phyloP scores from a whole-genome alignment of 2,329 filamentous ascomycete species.

The Penicillium polonicum region DNA sequence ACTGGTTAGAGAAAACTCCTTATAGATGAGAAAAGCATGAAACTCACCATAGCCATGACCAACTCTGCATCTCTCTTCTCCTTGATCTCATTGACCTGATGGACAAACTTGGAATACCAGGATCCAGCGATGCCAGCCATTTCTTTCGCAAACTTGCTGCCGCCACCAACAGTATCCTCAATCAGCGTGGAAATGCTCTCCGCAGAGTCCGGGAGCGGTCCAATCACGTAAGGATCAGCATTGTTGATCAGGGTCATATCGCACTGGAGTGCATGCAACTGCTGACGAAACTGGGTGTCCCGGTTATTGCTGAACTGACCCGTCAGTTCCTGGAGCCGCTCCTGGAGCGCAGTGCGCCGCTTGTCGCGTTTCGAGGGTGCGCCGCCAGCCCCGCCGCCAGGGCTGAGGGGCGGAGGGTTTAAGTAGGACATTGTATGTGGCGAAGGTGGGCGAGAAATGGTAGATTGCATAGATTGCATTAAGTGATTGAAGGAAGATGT shows the following conservation, averaged over 20 bases:
- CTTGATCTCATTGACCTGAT: conserved; percentile 81
- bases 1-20: not conserved
- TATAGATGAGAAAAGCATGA: not conserved
- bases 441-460: not conserved
- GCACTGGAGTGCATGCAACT: conserved; percentile 86
- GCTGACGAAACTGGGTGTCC: conserved; percentile 81
- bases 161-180: conserved; percentile 54
- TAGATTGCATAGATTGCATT: conserved; percentile 4
- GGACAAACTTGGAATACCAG: conserved; percentile 79
- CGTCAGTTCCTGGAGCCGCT: conserved; percentile 73
- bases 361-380: conserved; percentile 82
- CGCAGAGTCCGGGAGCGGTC: conserved; percentile 63
- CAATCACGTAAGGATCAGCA: conserved; percentile 74
- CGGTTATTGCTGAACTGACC: conserved; percentile 77
- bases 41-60: conserved; percentile 73
- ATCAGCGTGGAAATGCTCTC: conserved; percentile 68
- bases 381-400: conserved; percentile 29
- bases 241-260: conserved; percentile 84
- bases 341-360: conserved; percentile 76
- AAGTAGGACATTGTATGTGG: conserved; percentile 20
- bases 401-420: conserved; percentile 33
- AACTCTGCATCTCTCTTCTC: conserved; percentile 84
- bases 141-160: conserved; percentile 65
- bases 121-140: conserved; percentile 67
- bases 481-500: conserved; percentile 3